A percentile compares a stretch with the other conserved stretches of the same genome.
phyloP scores from a whole-genome alignment of 768 basidiomycete genomes.

The Suillus spraguei region DNA sequence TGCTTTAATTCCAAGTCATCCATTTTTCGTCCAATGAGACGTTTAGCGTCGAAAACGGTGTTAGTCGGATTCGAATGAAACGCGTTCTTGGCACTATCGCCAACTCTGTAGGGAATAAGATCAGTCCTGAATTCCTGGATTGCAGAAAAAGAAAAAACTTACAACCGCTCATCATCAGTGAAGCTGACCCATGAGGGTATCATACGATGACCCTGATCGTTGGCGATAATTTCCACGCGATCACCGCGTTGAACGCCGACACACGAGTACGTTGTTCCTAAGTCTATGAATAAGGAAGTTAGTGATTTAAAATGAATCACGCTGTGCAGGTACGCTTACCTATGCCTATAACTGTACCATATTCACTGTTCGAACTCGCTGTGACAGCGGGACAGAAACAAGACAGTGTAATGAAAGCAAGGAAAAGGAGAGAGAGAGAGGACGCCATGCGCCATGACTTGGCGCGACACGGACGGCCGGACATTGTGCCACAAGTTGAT shows the following conservation, averaged over 20 bases:
- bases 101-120: conserved; percentile 49
- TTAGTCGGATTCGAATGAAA: conserved; percentile 92
- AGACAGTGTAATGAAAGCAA: conserved; percentile 71
- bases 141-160: conserved; percentile 10
- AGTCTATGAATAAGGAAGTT: conserved; percentile 50
- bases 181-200: conserved; percentile 88
- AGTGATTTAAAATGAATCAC: conserved; percentile 5
- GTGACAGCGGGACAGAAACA: conserved; percentile 66
- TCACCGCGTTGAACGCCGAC: conserved; percentile 90
- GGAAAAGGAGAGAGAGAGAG: conserved; percentile 60
- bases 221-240: conserved; percentile 88
- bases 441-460: conserved; percentile 57
- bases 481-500: conserved; percentile 5
- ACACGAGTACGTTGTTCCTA: conserved; percentile 97
- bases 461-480: conserved; percentile 52
- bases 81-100: conserved; percentile 96
- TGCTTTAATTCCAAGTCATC: conserved; percentile 80
- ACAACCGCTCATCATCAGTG: conserved; percentile 77
- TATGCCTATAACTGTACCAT: conserved; percentile 93
- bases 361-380: conserved; percentile 63
- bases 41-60: conserved; percentile 96
- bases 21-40: conserved; percentile 87
- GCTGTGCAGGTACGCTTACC: conserved; percentile 46
- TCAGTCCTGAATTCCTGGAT: background rate
- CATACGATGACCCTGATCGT: conserved; percentile 89